Conservation (phyloP, 306 rosid species). For the Sphenostylis stenocarpa region DNA sequence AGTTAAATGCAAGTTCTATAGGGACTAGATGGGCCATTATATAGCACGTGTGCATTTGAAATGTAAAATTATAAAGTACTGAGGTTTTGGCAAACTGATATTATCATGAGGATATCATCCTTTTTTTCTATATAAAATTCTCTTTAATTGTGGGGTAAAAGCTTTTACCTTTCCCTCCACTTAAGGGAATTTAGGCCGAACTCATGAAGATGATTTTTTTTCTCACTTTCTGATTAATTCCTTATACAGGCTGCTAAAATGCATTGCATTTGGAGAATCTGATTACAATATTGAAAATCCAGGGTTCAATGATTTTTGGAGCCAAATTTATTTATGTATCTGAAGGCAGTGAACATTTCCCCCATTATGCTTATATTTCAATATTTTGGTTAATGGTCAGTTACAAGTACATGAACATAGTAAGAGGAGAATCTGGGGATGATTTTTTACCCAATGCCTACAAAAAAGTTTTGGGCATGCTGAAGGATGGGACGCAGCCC, state of each 20-base stretch:
- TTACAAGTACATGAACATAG: background rate
- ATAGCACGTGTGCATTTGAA: background rate
- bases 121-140: background rate
- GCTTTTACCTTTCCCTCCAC: background rate
- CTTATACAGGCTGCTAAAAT: background rate
- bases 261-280: background rate
- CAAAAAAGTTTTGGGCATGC: background rate
- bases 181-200: background rate
- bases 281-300: background rate
- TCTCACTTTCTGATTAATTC: background rate
- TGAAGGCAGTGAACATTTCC: conserved; percentile 2
- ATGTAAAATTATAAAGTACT: background rate
- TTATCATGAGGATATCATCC: background rate
- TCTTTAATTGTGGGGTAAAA: background rate
- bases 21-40: background rate
- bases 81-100: background rate
- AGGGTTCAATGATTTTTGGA: background rate
- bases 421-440: background rate
- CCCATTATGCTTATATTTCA: background rate
- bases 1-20: background rate
- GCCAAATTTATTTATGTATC: conserved; percentile 15
- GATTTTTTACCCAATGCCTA: background rate
- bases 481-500: background rate
- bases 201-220: conserved; percentile 12
- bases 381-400: background rate